Evolutionary conservation across 495 filamentous ascomycete genomes (phyloP), one percentile per base, ranked within the genome.

Genomic region (Penicillium goetzii): DNA sequence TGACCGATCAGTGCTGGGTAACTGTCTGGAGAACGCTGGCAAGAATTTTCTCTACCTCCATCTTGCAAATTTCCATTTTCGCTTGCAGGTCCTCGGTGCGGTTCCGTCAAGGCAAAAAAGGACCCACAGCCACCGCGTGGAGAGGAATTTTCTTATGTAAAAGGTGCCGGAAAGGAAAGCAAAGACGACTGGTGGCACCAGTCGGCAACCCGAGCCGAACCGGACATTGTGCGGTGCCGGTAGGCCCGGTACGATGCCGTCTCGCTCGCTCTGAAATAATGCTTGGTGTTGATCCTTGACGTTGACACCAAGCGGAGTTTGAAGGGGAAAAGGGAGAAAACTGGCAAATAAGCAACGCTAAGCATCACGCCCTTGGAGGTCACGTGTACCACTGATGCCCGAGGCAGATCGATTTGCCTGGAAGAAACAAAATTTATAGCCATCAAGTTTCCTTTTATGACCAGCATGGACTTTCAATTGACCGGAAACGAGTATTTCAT

Each of bases 141-240:
- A 68, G 60, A 47, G 23, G 43, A 63, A 58, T 64, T 56, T 68
- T 72, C 19, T 72, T 72, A 72, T 62, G 69, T 72, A 72, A 72
- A 50, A 26, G 33, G 50, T 26, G 33, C 54, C 56, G 52, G 25
- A 60, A 58, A 40, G 67, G 60, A 65, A 66, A 45, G 62, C 54
- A 26, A 58, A 60, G 10, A 59, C 56, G 56, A 60, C 25, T 23
- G 26, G 34, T 23, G 40, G 34, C 55, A 12, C 55, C 23, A 30
- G 28, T 61, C 49, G 59, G 32, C n/a, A 63, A 30, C 21, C 30
- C 49, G 26, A 60, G 34, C 14, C 21, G 23, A 43, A 21, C 25
- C 33, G 4, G 28, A 49, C 26, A 59, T 51, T 23, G 17, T 55
- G 30, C 14, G 43, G 21, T 23, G 2, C 45, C 45, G 57, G 15